A percentile compares a stretch with the other conserved stretches of the same genome.
These are phyloP conservation scores for Whalleya microplaca DNA, from an alignment of 2,329 filamentous ascomycete species.

Conservation along the genomic window DNA sequence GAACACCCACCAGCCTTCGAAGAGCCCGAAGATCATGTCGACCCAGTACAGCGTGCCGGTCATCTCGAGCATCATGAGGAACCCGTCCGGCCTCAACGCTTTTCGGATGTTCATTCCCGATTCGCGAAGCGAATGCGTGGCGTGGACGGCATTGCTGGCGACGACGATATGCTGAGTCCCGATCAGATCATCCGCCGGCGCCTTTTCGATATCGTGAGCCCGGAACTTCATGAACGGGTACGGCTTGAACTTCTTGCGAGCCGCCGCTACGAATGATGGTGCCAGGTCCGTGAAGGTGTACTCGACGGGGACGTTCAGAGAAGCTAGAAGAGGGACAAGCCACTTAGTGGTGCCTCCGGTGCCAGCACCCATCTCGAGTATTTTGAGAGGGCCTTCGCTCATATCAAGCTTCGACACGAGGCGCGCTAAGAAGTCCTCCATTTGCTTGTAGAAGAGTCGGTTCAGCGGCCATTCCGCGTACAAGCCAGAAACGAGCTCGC, in stretches of 20 bases:
- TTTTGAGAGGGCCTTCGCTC: constrained; percentile 19
- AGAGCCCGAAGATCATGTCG: constrained; percentile 41
- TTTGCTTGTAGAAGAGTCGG: constrained; percentile 37
- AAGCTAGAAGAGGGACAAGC: constrained; percentile 34
- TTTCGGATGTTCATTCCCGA: constrained; percentile 34
- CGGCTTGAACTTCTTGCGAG: constrained; percentile 31
- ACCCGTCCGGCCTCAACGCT: constrained; percentile 38
- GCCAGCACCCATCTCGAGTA: constrained; percentile 37
- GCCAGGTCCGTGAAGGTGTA: constrained; percentile 48
- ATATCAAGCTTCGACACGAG: constrained; percentile 22
- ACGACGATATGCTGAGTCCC: constrained; percentile 39
- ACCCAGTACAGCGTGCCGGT: constrained; percentile 35
- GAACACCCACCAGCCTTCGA: constrained; percentile 46
- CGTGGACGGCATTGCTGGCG: constrained; percentile 42
- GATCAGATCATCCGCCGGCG: constrained; percentile 25
- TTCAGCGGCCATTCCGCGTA: constrained; percentile 44
- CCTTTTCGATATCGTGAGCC: constrained; percentile 36
- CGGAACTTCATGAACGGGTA: constrained; percentile 36
- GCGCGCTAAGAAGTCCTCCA: constrained; percentile 38
- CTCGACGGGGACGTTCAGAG: constrained; percentile 33
- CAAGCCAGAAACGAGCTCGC: constrained; percentile 40
- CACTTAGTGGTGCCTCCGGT: constrained; percentile 41
- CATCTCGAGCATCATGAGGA: constrained; percentile 41
- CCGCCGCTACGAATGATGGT: constrained; percentile 36
- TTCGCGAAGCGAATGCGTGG: constrained; percentile 34